Conservation (phyloP, 116 monocot species). For the Phalaenopsis hybrid region DNA sequence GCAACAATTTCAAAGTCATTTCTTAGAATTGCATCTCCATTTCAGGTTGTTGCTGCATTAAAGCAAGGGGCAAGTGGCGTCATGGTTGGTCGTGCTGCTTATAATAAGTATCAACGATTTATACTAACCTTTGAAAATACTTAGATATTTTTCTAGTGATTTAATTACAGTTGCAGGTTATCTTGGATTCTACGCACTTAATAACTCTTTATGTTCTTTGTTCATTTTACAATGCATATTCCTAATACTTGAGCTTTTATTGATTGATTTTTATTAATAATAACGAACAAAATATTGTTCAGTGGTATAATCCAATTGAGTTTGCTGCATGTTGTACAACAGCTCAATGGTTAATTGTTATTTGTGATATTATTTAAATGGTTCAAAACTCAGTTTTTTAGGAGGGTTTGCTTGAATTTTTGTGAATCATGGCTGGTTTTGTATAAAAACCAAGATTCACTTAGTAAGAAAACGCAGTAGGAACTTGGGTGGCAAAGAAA, state of each 20-base stretch:
- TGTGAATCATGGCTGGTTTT: too few species aligned
- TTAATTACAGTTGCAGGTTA: not conserved
- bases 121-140: not conserved
- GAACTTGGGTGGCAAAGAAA: too few species aligned
- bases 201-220: not conserved
- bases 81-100: constrained; percentile 99
- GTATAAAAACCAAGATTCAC: too few species aligned
- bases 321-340: too few species aligned
- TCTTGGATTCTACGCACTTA: too few species aligned
- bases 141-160: not conserved
- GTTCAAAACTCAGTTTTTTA: too few species aligned
- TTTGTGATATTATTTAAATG: too few species aligned
- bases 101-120: constrained; percentile 57
- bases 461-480: too few species aligned
- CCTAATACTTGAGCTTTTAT: not conserved
- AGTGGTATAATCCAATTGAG: not conserved
- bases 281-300: not conserved
- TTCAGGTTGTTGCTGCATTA: constrained; percentile 62
- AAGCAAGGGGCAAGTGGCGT: constrained; percentile 70
- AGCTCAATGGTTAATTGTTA: too few species aligned
- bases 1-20: not conserved
- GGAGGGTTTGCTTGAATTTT: too few species aligned
- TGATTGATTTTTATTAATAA: not conserved
- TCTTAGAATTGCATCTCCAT: constrained; percentile 8
- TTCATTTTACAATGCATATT: too few species aligned